Base-by-base conservation (phyloP, 1,139 yeast genomes). In the Zygoascus hellenicus region DNA sequence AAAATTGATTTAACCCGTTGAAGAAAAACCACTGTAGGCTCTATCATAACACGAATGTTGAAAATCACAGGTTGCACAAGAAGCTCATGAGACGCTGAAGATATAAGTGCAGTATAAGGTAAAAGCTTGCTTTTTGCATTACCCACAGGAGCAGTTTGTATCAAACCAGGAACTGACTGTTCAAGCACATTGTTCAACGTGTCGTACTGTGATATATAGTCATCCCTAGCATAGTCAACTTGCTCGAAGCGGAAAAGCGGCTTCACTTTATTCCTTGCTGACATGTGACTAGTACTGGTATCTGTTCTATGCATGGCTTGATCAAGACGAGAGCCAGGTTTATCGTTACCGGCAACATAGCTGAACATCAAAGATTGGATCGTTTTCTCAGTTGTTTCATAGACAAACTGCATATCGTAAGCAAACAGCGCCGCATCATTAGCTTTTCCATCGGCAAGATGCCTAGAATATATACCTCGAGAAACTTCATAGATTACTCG, bases 31-130 rank as follows among this genome's bases (percentile, higher is more conserved):
- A 82, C 72, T 30, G 82, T 76, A 44, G 78, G 76, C 49, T 80
- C 87, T 49, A 81, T 63, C 26, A 88, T 76, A 2, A 86, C 76
- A 54, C 94, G 76, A 82, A 89, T 86, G 58, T 89, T 87, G 65
- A 84, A 81, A n/a, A 88, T 76, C 58, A 81, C 81, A 3, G 88
- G 80, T 0, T 85, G 81, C 1, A 86, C 86, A 38, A 90, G 69
- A 1, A 83, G 76, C 51, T 83, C 82, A 48, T 84, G 82, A 54
- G 58, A 51, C 17, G 62, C 51, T 9, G 54, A 53, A 11, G 56
- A 45, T 31, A 54, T 58, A 9, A 55, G 53, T 5, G 55, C 50
- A 11, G 58, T 54, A 42, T 46, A 54, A 6, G 54, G 55, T 26
- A 48, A 28, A 16, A 46, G 32, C 11, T 40, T 36, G 9, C 37